Base-by-base conservation (phyloP, 306 rosid genomes). In the Elaeagnus macrophylla region DNA sequence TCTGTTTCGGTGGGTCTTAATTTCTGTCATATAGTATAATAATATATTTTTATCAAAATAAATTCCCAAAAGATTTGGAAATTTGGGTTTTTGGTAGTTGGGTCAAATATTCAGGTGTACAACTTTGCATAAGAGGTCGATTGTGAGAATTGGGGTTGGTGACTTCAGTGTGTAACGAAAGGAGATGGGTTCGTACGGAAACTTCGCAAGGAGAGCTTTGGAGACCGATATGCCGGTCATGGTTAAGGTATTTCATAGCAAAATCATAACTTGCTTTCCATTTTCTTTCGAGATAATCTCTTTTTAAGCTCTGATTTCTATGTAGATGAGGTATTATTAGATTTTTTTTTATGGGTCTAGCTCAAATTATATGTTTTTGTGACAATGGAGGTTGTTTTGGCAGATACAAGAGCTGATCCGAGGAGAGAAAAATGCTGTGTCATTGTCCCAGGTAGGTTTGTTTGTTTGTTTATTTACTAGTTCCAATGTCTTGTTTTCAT, bases 211-310 rank as follows among this genome's bases (percentile, higher is more conserved):
- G 68, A 73, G 86, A 75, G 82, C 68, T 17, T 37, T 80, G 71
- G 80, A 80, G 48, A 80, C 86, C 19, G 73, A 80, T 13, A 76
- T 57, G 82, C 86, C 86, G 19, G 52, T 80, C 41, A 80, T 80
- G 86, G 82, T 80, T 60, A 14, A 76, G 86, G 86, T 76, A 69
- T 42, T 57, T 39, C 8, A 60, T 12, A 42, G 65, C 48, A 48
- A 52, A 60, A 57, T 38, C 37, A 43, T 47, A 53, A 18, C 51
- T 39, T 58, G 59, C 52, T 16, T 43, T 61, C 15, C 45, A 37
- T 53, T 16, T 10, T 32, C 39, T 13, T 48, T 16, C 10, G 57
- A 51, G 39, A 45, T 37, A 9, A 43, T 39, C 52, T 65, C 18
- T 59, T 69, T 58, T 48, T 10, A 5, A 10, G 37, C 48, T 51